Evolutionary conservation across 2,329 filamentous ascomycete species (phyloP), one percentile per base, ranked within the genome.

Genomic region (Trichoderma breve): DNA sequence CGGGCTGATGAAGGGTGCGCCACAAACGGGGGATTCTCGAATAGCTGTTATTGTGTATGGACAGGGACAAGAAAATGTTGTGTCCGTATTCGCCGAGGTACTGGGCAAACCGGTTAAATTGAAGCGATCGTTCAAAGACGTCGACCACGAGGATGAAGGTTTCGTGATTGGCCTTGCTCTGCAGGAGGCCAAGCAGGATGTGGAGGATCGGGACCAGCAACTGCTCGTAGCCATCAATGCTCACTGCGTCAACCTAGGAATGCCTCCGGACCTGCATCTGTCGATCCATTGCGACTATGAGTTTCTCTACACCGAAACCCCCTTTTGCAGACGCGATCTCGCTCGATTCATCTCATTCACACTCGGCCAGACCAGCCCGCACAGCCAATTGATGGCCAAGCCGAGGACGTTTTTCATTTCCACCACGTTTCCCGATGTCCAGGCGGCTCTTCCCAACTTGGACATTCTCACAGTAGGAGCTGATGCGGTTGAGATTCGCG

Each of bases 401-500:
- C 87, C 89, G 53, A 88, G 93, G 77, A 96, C 93, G 0, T 95
- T 93, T 76, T 90, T 96, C 78, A 94, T 97, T 75, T 96, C 93
- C 5, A 96, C 93, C 1, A 97, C 94, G 0, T 97, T 97, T 75
- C 92, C 93, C 0, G 93, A 97, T 79, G 92, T 97, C 9, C 91
- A 91, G 73, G 91, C 92, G 4, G 93, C 93, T 9, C 84, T 97
- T 61, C 92, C 93, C 1, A 96, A 97, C 78, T 86, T 97, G 72
- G 93, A 96, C 80, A 96, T 97, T 67, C 83, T 97, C 58, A 96
- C 93, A 0, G 93, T 97, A 4, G 94, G 94, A 47, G 91, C 93
- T 18, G 93, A 97, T 81, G 93, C 93, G 0, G 91, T 97, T 55
- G 94, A 97, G 80, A 88, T 97, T 67, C 89, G 94, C 26, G 93